A percentile compares a stretch with the other conserved stretches of the same genome.
Evolutionary conservation across 495 filamentous ascomycete genomes (phyloP).

Genomic region (Staphylotrichum tortipilum): DNA sequence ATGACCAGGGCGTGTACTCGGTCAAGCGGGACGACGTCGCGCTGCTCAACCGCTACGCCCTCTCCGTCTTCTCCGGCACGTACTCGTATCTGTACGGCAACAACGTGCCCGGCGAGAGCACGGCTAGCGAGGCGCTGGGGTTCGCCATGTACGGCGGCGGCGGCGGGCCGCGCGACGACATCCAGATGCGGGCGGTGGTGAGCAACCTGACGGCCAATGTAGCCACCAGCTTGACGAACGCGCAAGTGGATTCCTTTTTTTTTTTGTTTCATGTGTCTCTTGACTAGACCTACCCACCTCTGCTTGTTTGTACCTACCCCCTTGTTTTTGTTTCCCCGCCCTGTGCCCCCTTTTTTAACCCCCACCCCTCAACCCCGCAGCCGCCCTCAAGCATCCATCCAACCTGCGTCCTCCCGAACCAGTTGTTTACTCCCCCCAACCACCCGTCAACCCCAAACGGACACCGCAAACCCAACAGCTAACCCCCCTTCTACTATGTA

Average conservation of each 20-base stretch:
- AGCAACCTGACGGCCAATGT: conserved; percentile 17
- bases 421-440: no score
- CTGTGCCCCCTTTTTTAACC: no score
- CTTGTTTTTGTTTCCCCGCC: no score
- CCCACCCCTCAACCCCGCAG: no score
- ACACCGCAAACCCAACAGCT: no score
- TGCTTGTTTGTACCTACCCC: not conserved
- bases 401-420: no score
- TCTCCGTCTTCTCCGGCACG: conserved; percentile 9
- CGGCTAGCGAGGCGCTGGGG: conserved; percentile 13
- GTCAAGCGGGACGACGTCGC: conserved; percentile 10
- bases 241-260: conserved; percentile 12
- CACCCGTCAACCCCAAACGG: no score
- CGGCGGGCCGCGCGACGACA: not conserved
- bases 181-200: conserved; percentile 3
- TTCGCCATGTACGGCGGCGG: conserved; percentile 11
- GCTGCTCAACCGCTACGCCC: conserved; percentile 11
- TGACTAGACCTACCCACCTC: not conserved
- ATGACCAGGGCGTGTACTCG: conserved; percentile 7
- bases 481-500: no score
- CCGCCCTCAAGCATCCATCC: no score
- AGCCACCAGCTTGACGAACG: conserved; percentile 20
- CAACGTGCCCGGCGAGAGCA: conserved; percentile 3
- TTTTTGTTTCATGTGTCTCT: not conserved
- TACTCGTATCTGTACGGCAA: conserved; percentile 14